Base-by-base conservation (phyloP, 2,329 filamentous ascomycete species). In the Didymella segeticola region DNA sequence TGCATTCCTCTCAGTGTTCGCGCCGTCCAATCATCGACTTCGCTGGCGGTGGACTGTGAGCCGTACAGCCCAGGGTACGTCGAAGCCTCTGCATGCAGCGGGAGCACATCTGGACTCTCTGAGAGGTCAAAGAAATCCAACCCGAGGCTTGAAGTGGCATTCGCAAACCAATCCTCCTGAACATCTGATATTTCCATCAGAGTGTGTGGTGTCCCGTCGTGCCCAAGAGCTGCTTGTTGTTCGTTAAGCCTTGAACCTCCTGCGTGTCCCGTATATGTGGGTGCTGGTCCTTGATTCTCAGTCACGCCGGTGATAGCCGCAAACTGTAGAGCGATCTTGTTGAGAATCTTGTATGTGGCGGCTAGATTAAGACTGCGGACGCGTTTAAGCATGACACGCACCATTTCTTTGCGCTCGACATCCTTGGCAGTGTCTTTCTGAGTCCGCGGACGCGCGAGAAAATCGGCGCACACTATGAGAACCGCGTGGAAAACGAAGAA, bases 401-500 rank as follows among this genome's bases (percentile, higher is more conserved):
- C 64, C 19, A 55, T 60, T 17, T 49, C 47, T 34, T 69, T 70
- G 14, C 67, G 56, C 46, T 64, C 57, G 3, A 38, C 30, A 43
- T 69, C 66, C 31, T 56, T 63, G 3, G 43, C 30, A 7, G 63
- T 62, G 20, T 68, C 63, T 2, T 15, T 34, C 19, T 63, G 59
- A 4, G 49, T 54, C 30, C 47, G 59, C 3, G 66, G 63, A 14
- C 67, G 63, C 3, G 62, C 64, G 23, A 69, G 63, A 22, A 69
- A 69, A 41, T 69, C 66, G 14, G 62, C 60, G 31, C 67, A 69
- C 12, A 68, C 58, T 5, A 70, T 64, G 5, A 70, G 20, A 2
- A 69, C 42, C 1, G 60, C 60, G n/a, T 70, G 64, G 27, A 64
- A 67, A 22, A 70, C 49, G 33, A 68, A 64, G 37, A 64, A 69